Base-by-base conservation (phyloP, 805 yeast species). In the Pichia pseudocactophila region DNA sequence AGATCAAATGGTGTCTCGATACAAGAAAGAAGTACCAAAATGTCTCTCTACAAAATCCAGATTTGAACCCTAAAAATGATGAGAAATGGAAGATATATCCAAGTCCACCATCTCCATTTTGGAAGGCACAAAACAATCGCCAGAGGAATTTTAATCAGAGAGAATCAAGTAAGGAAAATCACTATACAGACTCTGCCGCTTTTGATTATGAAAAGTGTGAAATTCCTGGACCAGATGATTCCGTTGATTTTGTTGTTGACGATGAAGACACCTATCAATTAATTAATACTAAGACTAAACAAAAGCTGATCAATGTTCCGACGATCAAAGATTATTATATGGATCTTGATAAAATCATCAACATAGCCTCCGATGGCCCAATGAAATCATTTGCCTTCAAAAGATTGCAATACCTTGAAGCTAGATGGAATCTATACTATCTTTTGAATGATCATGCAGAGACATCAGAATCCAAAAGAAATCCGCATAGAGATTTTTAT, bases 401-500 rank as follows among this genome's bases (percentile, higher is more conserved):
- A 60, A 75, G 98, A 55, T 68, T 92, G 52, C 95, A 90, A 65
- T 94, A 87, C 58, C 69, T 92, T 42, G 98, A 92, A 61, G 96
- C 97, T 22, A 86, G 89, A 58, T 92, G 97, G 97, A 87, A 89
- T 61, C 64, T 92, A 64, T 92, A 90, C 66, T 76, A 77, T 47
- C 64, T 92, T 47, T 69, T 90, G 52, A 92, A 92, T 58, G 97
- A 90, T 57, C 89, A 85, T 59, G 92, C 87, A 57, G 99, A 92
- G 61, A 82, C 82, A 16, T 79, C 89, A 15, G 92, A 85, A 49
- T 81, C 95, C 9, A 92, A 92, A 63, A 76, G 79, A 46, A 89
- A 89, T 51, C 97, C 97, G 4, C 99, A 92, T 61, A 79, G 99
- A 62, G 99, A 90, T 63, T 92, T 90, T 58, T 90, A 90, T 66